phyloP scores from a whole-genome alignment of 2,329 filamentous ascomycete genomes.

The Capronia coronata region DNA sequence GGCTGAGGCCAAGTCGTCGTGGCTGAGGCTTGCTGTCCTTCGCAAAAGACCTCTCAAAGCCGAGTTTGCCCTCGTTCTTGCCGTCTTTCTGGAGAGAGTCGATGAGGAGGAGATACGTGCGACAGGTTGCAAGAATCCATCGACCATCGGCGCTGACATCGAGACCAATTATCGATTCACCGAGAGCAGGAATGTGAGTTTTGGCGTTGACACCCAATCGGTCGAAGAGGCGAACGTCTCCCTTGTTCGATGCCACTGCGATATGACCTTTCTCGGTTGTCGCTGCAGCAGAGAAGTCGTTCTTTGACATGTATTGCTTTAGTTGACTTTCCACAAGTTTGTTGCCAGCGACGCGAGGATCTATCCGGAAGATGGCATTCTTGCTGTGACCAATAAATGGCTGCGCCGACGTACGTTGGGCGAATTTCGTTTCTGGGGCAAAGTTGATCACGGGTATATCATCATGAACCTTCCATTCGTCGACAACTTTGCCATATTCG shows the following conservation, averaged over 20 bases:
- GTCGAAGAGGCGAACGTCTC: constrained; percentile 94
- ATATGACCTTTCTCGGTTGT: constrained; percentile 97
- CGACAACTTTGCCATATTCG: constrained; percentile 94
- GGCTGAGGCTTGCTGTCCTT: constrained; percentile 93
- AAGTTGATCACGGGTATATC: constrained; percentile 90
- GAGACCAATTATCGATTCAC: constrained; percentile 88
- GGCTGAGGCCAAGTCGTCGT: constrained; percentile 78
- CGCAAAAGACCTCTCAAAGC: constrained; percentile 87
- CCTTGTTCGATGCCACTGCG: constrained; percentile 94
- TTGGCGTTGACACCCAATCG: constrained; percentile 95
- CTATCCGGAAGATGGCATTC: constrained; percentile 88
- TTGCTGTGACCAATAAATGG: constrained; percentile 89
- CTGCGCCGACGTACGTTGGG: constrained; percentile 92
- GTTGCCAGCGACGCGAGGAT: constrained; percentile 80
- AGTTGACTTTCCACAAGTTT: constrained; percentile 90
- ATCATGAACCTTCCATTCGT: constrained; percentile 98
- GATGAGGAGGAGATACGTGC: constrained; percentile 89
- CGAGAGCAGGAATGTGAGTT: constrained; percentile 90
- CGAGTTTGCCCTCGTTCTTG: constrained; percentile 97
- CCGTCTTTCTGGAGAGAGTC: constrained; percentile 84
- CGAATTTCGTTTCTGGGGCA: constrained; percentile 92
- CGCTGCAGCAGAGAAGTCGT: constrained; percentile 88
- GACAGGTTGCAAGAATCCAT: constrained; percentile 90
- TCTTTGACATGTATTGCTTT: constrained; percentile 95
- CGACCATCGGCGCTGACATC: constrained; percentile 93